A percentile compares a stretch with the other conserved stretches of the same genome.
These are phyloP conservation scores for Ophiostoma sp. DNA, from an alignment of 2,329 filamentous ascomycete species.

Conservation along the genomic window DNA sequence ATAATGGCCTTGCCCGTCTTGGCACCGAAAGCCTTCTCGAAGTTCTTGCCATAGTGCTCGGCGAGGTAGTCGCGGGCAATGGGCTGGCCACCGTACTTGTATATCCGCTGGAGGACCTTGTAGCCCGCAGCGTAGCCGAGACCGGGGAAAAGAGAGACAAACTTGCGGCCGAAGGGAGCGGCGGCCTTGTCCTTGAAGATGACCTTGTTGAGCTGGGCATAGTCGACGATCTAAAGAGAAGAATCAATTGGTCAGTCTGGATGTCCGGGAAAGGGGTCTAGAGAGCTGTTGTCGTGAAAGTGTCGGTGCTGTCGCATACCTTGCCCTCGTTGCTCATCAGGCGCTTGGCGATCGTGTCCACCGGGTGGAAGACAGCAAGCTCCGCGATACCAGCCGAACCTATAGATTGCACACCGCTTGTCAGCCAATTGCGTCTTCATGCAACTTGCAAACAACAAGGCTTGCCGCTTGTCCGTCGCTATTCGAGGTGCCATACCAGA, in stretches of 20 bases:
- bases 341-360: conserved; percentile 97
- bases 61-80: conserved; percentile 88
- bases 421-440: conserved; percentile 29
- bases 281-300: background rate
- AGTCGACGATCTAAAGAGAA: conserved; percentile 51
- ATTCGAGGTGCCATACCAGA: conserved; percentile 63
- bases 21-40: conserved; percentile 88
- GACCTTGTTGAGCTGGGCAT: conserved; percentile 76
- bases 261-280: background rate
- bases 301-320: conserved; percentile 42
- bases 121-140: conserved; percentile 97
- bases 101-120: conserved; percentile 93
- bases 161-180: conserved; percentile 72
- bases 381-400: conserved; percentile 92
- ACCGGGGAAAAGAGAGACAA: conserved; percentile 94
- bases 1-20: conserved; percentile 98
- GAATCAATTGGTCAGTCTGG: background rate
- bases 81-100: conserved; percentile 98
- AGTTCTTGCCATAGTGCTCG: conserved; percentile 74
- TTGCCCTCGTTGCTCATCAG: conserved; percentile 96
- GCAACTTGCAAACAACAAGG: background rate
- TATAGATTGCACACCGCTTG: conserved; percentile 41
- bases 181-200: conserved; percentile 88
- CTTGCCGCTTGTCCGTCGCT: background rate
- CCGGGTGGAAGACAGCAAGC: conserved; percentile 88